Evolutionary conservation across 768 basidiomycete genomes (phyloP).

Genomic region (Lepiota venenata): DNA sequence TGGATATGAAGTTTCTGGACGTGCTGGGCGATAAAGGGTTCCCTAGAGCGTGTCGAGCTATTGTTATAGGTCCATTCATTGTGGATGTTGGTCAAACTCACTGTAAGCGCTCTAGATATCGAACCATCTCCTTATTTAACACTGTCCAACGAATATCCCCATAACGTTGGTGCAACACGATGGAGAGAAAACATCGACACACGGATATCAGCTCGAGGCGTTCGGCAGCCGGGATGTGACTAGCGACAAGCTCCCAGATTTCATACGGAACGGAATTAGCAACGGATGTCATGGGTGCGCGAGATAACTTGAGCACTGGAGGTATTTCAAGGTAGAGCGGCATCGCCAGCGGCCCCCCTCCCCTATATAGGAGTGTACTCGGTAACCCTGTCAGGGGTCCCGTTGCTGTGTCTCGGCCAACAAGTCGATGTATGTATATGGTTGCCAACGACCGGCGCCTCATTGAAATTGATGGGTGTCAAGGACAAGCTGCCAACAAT

Average conservation of each 20-base stretch:
- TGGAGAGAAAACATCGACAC: not conserved
- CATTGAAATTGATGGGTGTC: too few species aligned
- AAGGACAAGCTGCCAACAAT: too few species aligned
- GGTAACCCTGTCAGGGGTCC: too few species aligned
- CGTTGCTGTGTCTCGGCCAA: too few species aligned
- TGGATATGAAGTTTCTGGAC: constrained; percentile 33
- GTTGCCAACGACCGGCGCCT: too few species aligned
- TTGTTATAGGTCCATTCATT: too few species aligned
- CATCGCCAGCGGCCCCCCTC: too few species aligned
- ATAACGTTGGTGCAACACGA: not conserved
- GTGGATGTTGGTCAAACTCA: not conserved
- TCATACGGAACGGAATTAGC: not conserved
- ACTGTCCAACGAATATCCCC: not conserved
- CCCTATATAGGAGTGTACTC: too few species aligned
- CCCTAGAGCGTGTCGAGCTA: not conserved
- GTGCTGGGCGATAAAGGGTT: constrained; percentile 21
- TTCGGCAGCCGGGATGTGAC: not conserved
- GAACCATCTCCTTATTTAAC: not conserved
- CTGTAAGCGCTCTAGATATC: not conserved
- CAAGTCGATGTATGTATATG: too few species aligned
- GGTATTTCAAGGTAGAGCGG: too few species aligned
- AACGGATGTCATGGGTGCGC: not conserved
- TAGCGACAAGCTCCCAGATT: not conserved
- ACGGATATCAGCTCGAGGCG: not conserved
- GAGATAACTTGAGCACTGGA: not conserved